Conservation (phyloP, 495 filamentous ascomycete genomes). For the Pyrenula aspistea region DNA sequence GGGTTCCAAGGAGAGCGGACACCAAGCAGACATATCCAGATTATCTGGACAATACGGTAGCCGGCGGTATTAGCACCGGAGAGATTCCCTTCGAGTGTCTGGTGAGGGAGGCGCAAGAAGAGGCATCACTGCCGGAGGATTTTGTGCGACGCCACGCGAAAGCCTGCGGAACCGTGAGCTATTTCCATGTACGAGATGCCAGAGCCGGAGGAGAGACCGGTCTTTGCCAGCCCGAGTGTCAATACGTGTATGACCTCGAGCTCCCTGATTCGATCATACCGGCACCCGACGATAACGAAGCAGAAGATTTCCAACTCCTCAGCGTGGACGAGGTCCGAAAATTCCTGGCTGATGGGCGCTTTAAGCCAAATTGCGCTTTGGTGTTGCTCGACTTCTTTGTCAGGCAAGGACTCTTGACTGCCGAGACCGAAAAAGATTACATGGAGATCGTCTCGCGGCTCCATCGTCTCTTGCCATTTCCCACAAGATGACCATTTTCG, state of each 20-base stretch:
- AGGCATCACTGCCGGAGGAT: conserved; percentile 68
- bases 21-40: conserved; percentile 75
- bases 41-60: conserved; percentile 91
- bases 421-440: conserved; percentile 73
- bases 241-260: conserved; percentile 88
- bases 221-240: conserved; percentile 80
- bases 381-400: conserved; percentile 85
- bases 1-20: conserved; percentile 66
- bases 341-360: conserved; percentile 57
- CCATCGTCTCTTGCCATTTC: conserved; percentile 76
- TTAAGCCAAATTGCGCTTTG: conserved; percentile 89
- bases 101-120: conserved; percentile 77
- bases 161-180: conserved; percentile 62
- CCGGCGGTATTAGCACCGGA: conserved; percentile 72
- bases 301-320: conserved; percentile 70
- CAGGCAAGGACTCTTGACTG: conserved; percentile 67
- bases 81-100: conserved; percentile 69
- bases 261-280: conserved; percentile 54
- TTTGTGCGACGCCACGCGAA: conserved; percentile 49
- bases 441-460: conserved; percentile 62
- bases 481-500: conserved; percentile 31
- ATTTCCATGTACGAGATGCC: conserved; percentile 69
- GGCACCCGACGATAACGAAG: conserved; percentile 73
- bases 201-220: conserved; percentile 75
- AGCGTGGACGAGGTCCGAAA: conserved; percentile 62